Conservation (phyloP, 2,329 filamentous ascomycete species). For the Xylaria sp. region DNA sequence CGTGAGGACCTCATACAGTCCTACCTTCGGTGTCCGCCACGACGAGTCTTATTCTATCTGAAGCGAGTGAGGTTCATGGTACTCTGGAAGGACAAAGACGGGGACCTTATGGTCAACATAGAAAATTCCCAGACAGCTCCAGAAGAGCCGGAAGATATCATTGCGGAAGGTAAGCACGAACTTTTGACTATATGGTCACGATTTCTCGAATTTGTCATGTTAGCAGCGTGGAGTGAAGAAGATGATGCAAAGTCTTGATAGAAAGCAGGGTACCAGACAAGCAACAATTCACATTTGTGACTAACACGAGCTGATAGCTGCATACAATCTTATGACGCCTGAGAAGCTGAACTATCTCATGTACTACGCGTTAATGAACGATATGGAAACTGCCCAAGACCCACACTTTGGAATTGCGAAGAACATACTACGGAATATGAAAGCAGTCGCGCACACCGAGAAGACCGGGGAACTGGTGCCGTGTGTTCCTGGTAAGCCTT, state of each 20-base stretch:
- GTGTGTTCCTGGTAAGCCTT: slow-evolving; percentile 8
- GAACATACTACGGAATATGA: background rate
- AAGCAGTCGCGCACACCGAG: slow-evolving; percentile 5
- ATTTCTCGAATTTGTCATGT: too few relatives aligned
- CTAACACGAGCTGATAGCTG: slow-evolving; percentile 9
- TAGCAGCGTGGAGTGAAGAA: too few relatives aligned
- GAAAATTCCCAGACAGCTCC: background rate
- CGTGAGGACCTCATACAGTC: slow-evolving; percentile 29
- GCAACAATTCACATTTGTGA: too few relatives aligned
- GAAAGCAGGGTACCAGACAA: too few relatives aligned
- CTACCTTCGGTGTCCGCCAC: slow-evolving; percentile 33
- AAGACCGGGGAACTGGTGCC: slow-evolving; percentile 9
- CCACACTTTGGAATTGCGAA: slow-evolving; percentile 1
- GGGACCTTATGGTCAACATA: background rate
- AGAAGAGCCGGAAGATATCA: background rate
- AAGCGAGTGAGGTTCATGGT: slow-evolving; percentile 10
- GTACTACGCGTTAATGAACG: slow-evolving; percentile 19
- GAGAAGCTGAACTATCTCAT: slow-evolving; percentile 18
- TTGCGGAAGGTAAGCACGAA: slow-evolving; percentile 1
- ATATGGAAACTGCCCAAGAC: slow-evolving; percentile 9
- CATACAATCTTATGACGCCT: slow-evolving; percentile 7
- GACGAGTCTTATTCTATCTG: slow-evolving; percentile 29
- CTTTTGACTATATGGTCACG: too few relatives aligned
- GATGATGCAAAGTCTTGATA: too few relatives aligned
- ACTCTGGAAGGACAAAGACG: slow-evolving; percentile 3